Evolutionary conservation across 78 protist genomes (phyloP).

Genomic region (Thecamonas trahens): DNA sequence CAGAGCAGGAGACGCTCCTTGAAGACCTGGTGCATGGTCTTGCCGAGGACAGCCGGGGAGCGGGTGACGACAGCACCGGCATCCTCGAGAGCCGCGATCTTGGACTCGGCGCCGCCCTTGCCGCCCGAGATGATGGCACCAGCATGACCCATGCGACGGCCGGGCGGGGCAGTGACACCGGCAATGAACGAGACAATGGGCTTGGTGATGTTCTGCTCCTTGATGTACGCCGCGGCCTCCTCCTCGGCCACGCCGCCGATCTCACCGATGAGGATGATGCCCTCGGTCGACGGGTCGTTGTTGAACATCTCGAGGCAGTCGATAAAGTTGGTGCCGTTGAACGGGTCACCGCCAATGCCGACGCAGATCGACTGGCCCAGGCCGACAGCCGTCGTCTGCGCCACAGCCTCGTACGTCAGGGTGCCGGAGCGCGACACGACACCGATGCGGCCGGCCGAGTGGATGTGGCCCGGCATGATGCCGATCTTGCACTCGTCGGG

Average conservation of each 20-base stretch:
- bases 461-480: constrained; percentile 99
- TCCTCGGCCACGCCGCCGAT: constrained; percentile 99
- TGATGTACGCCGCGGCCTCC: constrained; percentile 93
- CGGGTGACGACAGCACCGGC: constrained; percentile 78
- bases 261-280: constrained; percentile 93
- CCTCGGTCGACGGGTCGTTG: constrained; percentile 88
- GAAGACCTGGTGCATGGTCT: constrained; percentile 58
- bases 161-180: constrained; percentile 97
- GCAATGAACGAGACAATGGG: constrained; percentile 96
- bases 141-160: constrained; percentile 98
- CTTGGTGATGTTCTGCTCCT: constrained; percentile 53
- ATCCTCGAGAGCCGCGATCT: constrained; percentile 78
- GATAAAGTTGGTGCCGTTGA: constrained; percentile 98
- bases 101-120: constrained; percentile 90
- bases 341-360: constrained; percentile 99
- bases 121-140: constrained; percentile 98
- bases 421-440: constrained; percentile 97
- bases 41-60: constrained; percentile 88
- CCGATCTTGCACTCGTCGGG: constrained; percentile 99
- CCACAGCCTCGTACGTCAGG: constrained; percentile 98
- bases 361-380: constrained; percentile 93
- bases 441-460: constrained; percentile 91
- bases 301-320: constrained; percentile 85
- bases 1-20: too few relatives aligned
- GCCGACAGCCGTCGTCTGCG: constrained; percentile 93